Evolutionary conservation across 164 flowering plant species (phyloP), one percentile per base, ranked within the genome.

Genomic region (Berberis thunbergii): DNA sequence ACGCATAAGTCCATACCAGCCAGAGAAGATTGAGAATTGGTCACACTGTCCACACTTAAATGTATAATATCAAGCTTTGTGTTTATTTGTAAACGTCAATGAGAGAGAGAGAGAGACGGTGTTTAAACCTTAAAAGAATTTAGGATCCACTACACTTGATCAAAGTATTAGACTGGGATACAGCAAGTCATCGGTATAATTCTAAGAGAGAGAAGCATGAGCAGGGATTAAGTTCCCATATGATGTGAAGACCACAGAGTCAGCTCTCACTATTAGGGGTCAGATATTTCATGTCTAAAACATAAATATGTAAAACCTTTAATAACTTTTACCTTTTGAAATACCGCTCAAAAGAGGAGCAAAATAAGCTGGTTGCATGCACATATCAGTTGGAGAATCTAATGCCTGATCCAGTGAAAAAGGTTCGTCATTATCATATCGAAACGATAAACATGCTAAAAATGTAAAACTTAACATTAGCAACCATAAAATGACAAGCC

Each of bases 281-380:
- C 26, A 26, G 26, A 26, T 26, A 26, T 26, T 26, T 26, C 26
- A 26, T 26, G 26, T 26, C 26, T 26, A 26, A 26, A 26, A 26
- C 26, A 26, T 26, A 26, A 46, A 53, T 8, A 12, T 4, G 40
- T 39, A 45, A 40, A 63, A 1, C 39, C 54, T 64, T 55, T 41
- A 8, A 2, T 8, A 6, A 39, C 5, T 44, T 50, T 71, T 80
- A 91, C 98, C 98, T 84, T 79, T 81, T 4, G 84, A 74, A 43
- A 89, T 69, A 45, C 88, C 96, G 66, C 64, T 64, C 5, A 91
- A 63, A 70, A 86, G 75, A 76, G 93, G 84, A 69, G 76, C 60
- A 68, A 75, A 76, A 74, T 66, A 84, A 67, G 65, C 53, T 38
- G 88, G 73, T 59, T 70, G 67, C 67, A 69, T 71, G 64, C 64